A percentile compares a stretch with the other conserved stretches of the same genome.
phyloP scores from a whole-genome alignment of 2,329 filamentous ascomycete species.

The Sporothrix protearum region DNA sequence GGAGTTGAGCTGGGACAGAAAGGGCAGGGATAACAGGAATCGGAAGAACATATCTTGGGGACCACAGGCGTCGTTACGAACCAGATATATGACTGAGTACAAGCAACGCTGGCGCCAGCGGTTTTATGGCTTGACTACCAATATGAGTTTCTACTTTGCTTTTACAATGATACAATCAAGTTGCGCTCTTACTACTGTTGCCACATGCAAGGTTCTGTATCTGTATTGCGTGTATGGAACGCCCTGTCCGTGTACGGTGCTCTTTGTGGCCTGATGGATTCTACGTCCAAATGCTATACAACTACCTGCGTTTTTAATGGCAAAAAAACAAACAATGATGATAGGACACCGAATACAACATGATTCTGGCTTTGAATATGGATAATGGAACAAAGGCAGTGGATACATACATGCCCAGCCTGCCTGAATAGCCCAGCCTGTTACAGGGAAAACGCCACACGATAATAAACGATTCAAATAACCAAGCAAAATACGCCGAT shows the following conservation, averaged over 20 bases:
- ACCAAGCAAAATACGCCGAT: background rate
- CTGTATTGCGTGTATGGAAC: background rate
- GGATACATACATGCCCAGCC: background rate
- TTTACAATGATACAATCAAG: background rate
- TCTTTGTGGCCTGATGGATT: background rate
- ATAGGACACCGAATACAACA: background rate
- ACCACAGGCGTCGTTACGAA: constrained; percentile 3
- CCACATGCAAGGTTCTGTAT: background rate
- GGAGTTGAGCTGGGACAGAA: constrained; percentile 20
- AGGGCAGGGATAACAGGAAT: constrained; percentile 5
- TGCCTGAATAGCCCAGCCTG: background rate
- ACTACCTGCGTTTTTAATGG: background rate
- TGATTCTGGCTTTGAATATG: background rate
- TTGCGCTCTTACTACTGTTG: background rate
- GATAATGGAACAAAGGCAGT: background rate
- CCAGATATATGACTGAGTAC: constrained; percentile 22
- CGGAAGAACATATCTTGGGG: constrained; percentile 12
- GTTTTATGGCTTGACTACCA: constrained; percentile 15
- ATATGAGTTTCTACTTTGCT: constrained; percentile 14
- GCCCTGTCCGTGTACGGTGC: background rate
- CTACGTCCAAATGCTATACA: background rate
- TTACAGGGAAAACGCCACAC: background rate
- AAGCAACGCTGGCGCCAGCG: constrained; percentile 15
- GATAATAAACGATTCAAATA: background rate
- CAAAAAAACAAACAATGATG: background rate